Evolutionary conservation across 2,329 filamentous ascomycete genomes (phyloP).

Genomic region (Trichoderma sp.): DNA sequence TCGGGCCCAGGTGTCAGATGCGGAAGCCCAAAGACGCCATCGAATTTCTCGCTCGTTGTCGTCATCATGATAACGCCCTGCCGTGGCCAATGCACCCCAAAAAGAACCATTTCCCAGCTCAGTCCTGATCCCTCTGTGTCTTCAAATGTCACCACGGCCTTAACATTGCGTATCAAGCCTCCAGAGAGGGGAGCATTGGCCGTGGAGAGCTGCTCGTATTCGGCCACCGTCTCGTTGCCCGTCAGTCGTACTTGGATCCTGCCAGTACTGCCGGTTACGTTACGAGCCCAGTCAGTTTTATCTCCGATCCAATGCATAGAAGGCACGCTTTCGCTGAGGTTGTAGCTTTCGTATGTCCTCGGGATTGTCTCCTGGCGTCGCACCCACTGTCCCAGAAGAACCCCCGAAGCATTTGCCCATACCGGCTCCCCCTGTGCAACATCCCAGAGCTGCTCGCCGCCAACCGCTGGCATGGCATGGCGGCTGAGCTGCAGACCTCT

Average conservation of each 20-base stretch:
- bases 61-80: constrained; percentile 77
- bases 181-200: constrained; percentile 41
- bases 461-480: constrained; percentile 47
- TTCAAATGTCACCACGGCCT: constrained; percentile 68
- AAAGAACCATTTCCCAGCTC: constrained; percentile 75
- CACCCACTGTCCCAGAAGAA: constrained; percentile 73
- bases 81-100: constrained; percentile 83
- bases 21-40: constrained; percentile 85
- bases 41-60: constrained; percentile 90
- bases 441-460: constrained; percentile 43
- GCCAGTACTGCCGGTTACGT: constrained; percentile 72
- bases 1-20: constrained; percentile 67
- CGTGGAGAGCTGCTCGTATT: constrained; percentile 42
- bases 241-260: constrained; percentile 66
- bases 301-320: constrained; percentile 62
- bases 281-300: constrained; percentile 67
- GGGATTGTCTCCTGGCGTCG: constrained; percentile 51
- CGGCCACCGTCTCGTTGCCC: constrained; percentile 50
- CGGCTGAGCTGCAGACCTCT: constrained; percentile 61
- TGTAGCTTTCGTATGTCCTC: constrained; percentile 52
- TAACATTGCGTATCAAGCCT: constrained; percentile 64
- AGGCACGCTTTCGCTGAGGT: constrained; percentile 64
- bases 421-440: constrained; percentile 43
- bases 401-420: constrained; percentile 79
- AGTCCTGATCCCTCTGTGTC: constrained; percentile 65